These are phyloP conservation scores for Primulina huaijiensis DNA, from an alignment of 257 asterid genomes.

Conservation along the genomic window DNA sequence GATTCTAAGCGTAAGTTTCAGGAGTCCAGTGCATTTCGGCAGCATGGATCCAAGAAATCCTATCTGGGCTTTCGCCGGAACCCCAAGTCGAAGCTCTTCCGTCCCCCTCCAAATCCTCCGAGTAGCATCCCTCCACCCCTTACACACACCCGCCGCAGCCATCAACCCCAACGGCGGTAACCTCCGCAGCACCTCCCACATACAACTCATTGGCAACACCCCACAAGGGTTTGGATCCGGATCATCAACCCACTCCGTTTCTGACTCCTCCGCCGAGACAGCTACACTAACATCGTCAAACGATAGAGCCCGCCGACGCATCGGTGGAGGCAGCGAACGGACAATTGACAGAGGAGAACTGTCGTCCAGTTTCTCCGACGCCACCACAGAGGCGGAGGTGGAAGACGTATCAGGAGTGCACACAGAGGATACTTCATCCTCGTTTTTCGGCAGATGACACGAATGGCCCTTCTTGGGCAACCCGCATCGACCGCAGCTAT, in stretches of 20 bases:
- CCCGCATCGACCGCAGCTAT: slow-evolving; percentile 94
- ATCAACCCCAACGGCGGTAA: slow-evolving; percentile 69
- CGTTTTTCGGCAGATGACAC: slow-evolving; percentile 33
- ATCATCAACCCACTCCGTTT: slow-evolving; percentile 24
- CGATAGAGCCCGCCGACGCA: slow-evolving; percentile 66
- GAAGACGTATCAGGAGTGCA: slow-evolving; percentile 32
- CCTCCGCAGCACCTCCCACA: slow-evolving; percentile 88
- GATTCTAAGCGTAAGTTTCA: slow-evolving; percentile 63
- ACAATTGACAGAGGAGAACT: slow-evolving; percentile 34
- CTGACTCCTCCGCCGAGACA: slow-evolving; percentile 41
- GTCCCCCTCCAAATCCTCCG: slow-evolving; percentile 77
- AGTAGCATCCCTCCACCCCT: slow-evolving; percentile 77
- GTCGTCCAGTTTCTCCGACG: slow-evolving; percentile 27
- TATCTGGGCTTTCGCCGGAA: slow-evolving; percentile 70
- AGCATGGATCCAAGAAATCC: slow-evolving; percentile 83
- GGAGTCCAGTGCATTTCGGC: slow-evolving; percentile 80
- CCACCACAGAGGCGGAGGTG: slow-evolving; percentile 29
- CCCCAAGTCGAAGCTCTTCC: slow-evolving; percentile 82
- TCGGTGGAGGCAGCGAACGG: slow-evolving; percentile 34
- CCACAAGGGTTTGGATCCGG: slow-evolving; percentile 4
- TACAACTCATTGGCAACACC: slow-evolving; percentile 48
- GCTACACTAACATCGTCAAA: slow-evolving; percentile 59
- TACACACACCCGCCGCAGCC: slow-evolving; percentile 76
- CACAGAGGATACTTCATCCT: slow-evolving; percentile 23
- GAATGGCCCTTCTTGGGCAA: slow-evolving; percentile 79